phyloP scores from a whole-genome alignment of 73 alveolate genomes.

The Tetrahymena thermophila region DNA sequence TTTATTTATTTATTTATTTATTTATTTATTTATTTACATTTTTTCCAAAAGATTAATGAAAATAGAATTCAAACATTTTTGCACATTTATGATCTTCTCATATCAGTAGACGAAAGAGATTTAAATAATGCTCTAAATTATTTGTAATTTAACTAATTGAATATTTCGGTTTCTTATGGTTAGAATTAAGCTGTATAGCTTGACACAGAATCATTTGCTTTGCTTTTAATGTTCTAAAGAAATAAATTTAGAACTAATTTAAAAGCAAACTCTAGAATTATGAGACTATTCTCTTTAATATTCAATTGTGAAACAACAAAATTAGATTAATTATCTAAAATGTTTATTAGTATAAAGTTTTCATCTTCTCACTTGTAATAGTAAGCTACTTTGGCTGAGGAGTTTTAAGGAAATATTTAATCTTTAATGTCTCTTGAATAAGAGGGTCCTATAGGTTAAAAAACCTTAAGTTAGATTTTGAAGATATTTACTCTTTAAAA shows the following conservation, averaged over 20 bases:
- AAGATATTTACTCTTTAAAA: neutral
- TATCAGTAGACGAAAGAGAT: neutral
- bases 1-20: neutral
- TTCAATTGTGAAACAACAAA: neutral
- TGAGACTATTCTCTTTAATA: neutral
- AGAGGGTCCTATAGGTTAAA: neutral
- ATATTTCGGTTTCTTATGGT: neutral
- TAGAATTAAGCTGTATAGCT: neutral
- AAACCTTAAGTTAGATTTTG: neutral
- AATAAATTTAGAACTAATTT: neutral
- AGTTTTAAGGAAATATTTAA: neutral
- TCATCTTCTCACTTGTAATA: neutral
- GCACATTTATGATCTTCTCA: neutral
- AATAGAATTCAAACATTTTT: neutral
- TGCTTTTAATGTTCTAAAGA: neutral
- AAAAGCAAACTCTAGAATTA: neutral
- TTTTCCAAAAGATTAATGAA: neutral
- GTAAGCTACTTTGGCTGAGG: neutral
- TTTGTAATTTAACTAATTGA: neutral
- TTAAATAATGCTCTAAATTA: neutral
- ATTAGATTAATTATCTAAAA: neutral
- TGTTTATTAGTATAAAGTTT: neutral
- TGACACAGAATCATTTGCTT: neutral
- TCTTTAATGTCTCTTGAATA: neutral
- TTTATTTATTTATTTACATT: neutral